phyloP scores from a whole-genome alignment of 176 grass and related monocot genomes.

The Cocos nucifera region DNA sequence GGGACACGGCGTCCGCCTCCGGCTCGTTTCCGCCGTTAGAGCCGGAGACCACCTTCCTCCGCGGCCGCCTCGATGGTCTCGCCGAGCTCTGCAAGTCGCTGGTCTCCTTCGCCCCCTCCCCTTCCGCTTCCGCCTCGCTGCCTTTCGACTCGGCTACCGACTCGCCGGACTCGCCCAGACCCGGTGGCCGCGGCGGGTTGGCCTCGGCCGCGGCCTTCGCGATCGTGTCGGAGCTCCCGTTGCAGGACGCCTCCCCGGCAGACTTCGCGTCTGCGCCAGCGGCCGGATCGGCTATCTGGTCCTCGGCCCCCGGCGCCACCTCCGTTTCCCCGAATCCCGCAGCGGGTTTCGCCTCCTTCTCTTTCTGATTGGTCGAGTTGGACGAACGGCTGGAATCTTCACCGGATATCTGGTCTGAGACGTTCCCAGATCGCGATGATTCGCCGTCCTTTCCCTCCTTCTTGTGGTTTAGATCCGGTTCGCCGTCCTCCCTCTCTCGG shows the following conservation, averaged over 20 bases:
- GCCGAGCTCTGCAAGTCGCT: conserved; percentile 5
- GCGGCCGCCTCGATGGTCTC: background rate
- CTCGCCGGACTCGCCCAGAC: conserved; percentile 43
- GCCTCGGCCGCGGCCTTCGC: background rate
- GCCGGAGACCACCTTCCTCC: background rate
- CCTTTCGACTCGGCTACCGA: conserved; percentile 64
- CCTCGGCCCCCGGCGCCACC: background rate
- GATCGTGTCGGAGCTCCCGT: conserved; percentile 14
- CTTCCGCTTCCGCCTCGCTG: background rate
- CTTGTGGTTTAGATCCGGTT: conserved; percentile 22
- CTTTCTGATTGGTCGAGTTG: conserved; percentile 70
- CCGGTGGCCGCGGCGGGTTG: background rate
- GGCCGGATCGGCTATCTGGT: background rate
- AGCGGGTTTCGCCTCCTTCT: conserved; percentile 8
- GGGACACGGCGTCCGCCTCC: conserved; percentile 18
- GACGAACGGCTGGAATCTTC: conserved; percentile 58
- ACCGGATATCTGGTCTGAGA: conserved; percentile 35
- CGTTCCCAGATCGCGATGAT: conserved; percentile 19
- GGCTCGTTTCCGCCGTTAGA: too few species aligned
- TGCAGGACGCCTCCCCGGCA: conserved; percentile 22
- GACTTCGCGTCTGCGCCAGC: background rate
- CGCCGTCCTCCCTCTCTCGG: background rate
- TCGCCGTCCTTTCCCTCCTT: background rate
- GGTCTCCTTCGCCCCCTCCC: background rate
- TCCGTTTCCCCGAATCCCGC: background rate